Evolutionary conservation across 495 filamentous ascomycete species (phyloP).

Genomic region (Talaromyces thailandensis): DNA sequence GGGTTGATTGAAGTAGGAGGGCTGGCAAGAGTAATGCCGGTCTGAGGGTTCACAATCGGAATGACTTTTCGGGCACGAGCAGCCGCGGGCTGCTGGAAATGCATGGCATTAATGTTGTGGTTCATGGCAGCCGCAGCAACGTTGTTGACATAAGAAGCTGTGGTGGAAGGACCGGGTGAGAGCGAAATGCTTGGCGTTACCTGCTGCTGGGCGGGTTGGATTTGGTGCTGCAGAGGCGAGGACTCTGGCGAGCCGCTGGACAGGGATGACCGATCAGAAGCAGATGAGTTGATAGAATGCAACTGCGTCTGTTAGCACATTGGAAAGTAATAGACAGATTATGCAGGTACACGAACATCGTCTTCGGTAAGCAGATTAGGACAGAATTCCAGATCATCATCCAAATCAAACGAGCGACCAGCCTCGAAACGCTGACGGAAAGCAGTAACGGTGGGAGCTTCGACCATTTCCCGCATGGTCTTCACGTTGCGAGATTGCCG

Average conservation of each 20-base stretch:
- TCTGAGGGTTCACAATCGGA: slow-evolving; percentile 94
- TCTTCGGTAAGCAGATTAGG: slow-evolving; percentile 87
- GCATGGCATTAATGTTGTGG: slow-evolving; percentile 49
- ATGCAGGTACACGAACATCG: slow-evolving; percentile 62
- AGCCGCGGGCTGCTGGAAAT: slow-evolving; percentile 78
- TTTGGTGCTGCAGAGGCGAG: slow-evolving; percentile 77
- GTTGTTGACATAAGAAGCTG: slow-evolving; percentile 60
- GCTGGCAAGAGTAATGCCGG: slow-evolving; percentile 79
- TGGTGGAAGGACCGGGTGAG: slow-evolving; percentile 53
- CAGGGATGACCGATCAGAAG: slow-evolving; percentile 86
- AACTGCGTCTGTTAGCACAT: slow-evolving; percentile 41
- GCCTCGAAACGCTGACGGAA: slow-evolving; percentile 85
- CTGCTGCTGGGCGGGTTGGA: slow-evolving; percentile 59
- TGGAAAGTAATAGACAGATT: background rate
- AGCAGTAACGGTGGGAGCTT: slow-evolving; percentile 59
- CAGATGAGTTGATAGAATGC: slow-evolving; percentile 78
- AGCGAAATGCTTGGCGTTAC: slow-evolving; percentile 72
- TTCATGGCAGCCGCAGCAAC: slow-evolving; percentile 19
- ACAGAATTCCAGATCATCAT: slow-evolving; percentile 96
- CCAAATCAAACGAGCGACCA: slow-evolving; percentile 89
- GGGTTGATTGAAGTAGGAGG: slow-evolving; percentile 87
- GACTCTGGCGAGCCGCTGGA: slow-evolving; percentile 89
- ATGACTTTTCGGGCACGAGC: slow-evolving; percentile 91
- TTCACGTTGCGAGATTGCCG: slow-evolving; percentile 75
- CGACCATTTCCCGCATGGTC: slow-evolving; percentile 83